These are phyloP conservation scores for Ramularia endophylla DNA, from an alignment of 2,329 filamentous ascomycete species.

Conservation along the genomic window DNA sequence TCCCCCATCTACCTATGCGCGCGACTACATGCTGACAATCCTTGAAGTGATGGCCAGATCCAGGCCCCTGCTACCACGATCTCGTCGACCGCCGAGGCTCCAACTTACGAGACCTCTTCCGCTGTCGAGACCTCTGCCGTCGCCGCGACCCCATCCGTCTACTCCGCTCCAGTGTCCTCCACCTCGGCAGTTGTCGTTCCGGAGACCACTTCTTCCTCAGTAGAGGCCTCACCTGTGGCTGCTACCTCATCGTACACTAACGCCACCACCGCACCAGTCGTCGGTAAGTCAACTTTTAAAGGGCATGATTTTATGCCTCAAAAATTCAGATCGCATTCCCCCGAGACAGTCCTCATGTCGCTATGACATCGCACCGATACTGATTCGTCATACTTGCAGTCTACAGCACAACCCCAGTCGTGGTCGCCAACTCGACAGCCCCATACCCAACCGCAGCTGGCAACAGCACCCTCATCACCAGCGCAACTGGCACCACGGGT, in stretches of 20 bases:
- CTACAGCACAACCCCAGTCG: constrained; percentile 1
- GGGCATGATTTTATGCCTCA: no score
- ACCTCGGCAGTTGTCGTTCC: no score
- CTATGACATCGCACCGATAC: no score
- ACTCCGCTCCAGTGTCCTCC: constrained; percentile 5
- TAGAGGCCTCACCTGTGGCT: no score
- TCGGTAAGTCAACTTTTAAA: no score
- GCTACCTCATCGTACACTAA: no score
- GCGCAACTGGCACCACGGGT: no score
- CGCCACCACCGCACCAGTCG: no score
- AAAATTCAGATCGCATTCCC: no score
- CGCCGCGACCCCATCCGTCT: constrained; percentile 4
- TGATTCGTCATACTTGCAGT: no score
- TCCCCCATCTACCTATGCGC: neutral
- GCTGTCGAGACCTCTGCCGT: constrained; percentile 6
- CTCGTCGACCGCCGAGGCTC: constrained; percentile 5
- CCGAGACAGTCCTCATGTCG: no score
- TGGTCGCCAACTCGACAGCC: constrained; percentile 9
- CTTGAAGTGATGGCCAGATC: constrained; percentile 13
- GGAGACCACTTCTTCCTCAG: neutral
- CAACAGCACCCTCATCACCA: constrained; percentile 12
- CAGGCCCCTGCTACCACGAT: constrained; percentile 6
- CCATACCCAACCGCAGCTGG: constrained; percentile 16
- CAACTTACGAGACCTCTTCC: constrained; percentile 2
- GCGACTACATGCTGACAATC: constrained; percentile 5